Base-by-base conservation (phyloP, 169 alveolate species). In the Plasmodium falciparum region DNA sequence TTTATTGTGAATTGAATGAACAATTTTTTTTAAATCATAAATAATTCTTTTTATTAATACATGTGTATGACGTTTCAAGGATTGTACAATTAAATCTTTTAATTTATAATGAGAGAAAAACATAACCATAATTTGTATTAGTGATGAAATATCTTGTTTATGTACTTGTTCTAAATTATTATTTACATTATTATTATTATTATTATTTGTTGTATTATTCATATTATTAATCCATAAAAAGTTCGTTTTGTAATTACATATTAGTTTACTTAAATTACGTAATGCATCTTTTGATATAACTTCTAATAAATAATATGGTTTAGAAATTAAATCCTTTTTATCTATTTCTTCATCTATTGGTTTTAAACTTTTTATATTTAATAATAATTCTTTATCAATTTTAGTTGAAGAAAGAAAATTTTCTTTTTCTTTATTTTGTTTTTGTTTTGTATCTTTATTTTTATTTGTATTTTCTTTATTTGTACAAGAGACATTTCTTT, bases 81-180 rank as follows among this genome's bases (percentile, higher is more conserved):
- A 52, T 80, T 54, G 59, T 1, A 80, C 69, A 69, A 58, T 12
- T 61, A 47, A 5, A 33, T 33, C 71, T 67, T 80, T 80, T 43
- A 80, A 29, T 72, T 80, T 80, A 72, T 80, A 80, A 69, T 80
- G 90, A 12, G 90, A 80, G 67, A 80, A 80, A 72, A 80, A 69
- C 59, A 80, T 69, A 1, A 80, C 83, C 12, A 70, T 45, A 33
- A 83, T 83, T 69, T 83, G 91, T 24, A 72, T 67, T 17, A 83
- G 24, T 69, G 83, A 39, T 9, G 91, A 56, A 20, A 83, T 83
- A 62, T 83, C 91, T 39, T 83, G 91, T 61, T 83, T 83, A 73
- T 83, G 91, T 62, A 69, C 91, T 83, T 83, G 91, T 24, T 83
- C 91, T 9, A 83, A 66, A 73, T 83, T 83, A 58, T 67, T 83